Evolutionary conservation across 179 eudicot species (phyloP).

Genomic region (Drosera spatulata): DNA sequence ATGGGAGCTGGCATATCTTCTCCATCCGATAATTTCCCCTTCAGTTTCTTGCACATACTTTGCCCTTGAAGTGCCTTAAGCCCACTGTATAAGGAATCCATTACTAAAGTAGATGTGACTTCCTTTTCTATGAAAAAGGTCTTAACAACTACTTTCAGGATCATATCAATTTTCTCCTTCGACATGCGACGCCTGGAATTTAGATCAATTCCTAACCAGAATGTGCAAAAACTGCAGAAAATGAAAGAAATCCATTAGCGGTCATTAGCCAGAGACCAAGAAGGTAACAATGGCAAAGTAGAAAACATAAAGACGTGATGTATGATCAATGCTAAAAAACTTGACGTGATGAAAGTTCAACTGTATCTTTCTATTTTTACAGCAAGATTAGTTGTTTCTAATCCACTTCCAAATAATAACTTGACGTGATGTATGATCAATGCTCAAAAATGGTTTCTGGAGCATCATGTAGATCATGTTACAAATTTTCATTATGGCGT

Average conservation of each 20-base stretch:
- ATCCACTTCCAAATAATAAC: no score
- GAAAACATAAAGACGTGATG: no score
- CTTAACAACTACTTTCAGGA: constrained; percentile 70
- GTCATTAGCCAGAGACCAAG: neutral
- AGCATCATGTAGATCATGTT: no score
- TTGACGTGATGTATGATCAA: no score
- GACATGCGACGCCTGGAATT: constrained; percentile 65
- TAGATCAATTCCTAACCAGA: constrained; percentile 84
- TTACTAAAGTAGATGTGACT: constrained; percentile 93
- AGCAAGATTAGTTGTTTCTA: no score
- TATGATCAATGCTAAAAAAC: no score
- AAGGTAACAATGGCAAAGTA: neutral
- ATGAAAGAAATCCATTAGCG: neutral
- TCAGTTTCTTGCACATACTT: constrained; percentile 48
- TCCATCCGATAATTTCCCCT: constrained; percentile 35
- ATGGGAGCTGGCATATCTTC: constrained; percentile 66
- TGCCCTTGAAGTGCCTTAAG: constrained; percentile 83
- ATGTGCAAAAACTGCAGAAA: constrained; percentile 61
- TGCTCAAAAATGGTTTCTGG: no score
- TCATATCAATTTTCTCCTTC: constrained; percentile 62
- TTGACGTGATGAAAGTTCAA: no score
- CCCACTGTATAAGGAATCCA: constrained; percentile 98
- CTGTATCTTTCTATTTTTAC: no score
- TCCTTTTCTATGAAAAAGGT: constrained; percentile 90
- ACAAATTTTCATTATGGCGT: no score